Percentiles rank a stretch among this genome's conserved stretches.
phyloP scores from a whole-genome alignment of 1,284 basidiomycete species.

The Puccinia triticina region DNA sequence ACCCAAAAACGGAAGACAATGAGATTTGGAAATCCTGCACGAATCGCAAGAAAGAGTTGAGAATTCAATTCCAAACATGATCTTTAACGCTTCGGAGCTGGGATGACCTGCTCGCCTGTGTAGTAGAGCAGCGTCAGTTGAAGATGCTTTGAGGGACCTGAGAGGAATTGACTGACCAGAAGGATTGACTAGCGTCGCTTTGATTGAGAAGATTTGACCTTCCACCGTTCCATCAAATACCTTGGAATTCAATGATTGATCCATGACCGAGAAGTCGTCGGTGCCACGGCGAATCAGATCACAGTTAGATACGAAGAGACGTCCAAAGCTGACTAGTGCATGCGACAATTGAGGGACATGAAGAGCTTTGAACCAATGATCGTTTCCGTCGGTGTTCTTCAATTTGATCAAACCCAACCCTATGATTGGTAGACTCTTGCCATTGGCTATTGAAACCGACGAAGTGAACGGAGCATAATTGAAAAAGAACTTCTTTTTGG shows the following conservation, averaged over 20 bases:
- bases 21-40: constrained; percentile 1
- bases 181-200: neutral
- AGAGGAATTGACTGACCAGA: neutral
- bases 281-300: neutral
- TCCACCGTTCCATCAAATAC: neutral
- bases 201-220: neutral
- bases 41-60: neutral
- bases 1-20: neutral
- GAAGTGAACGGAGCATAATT: neutral
- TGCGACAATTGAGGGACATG: neutral
- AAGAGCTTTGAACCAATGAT: neutral
- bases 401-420: neutral
- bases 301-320: neutral
- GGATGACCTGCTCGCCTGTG: constrained; percentile 9
- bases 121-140: neutral
- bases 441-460: constrained; percentile 7
- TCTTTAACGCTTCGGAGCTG: neutral
- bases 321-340: neutral
- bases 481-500: neutral
- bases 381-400: neutral
- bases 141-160: neutral
- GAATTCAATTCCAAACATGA: neutral
- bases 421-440: neutral
- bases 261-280: neutral
- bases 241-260: neutral